A percentile compares a stretch with the other conserved stretches of the same genome.
Conservation (phyloP, 2,329 filamentous ascomycete species). For the Pyricularia sp. region DNA sequence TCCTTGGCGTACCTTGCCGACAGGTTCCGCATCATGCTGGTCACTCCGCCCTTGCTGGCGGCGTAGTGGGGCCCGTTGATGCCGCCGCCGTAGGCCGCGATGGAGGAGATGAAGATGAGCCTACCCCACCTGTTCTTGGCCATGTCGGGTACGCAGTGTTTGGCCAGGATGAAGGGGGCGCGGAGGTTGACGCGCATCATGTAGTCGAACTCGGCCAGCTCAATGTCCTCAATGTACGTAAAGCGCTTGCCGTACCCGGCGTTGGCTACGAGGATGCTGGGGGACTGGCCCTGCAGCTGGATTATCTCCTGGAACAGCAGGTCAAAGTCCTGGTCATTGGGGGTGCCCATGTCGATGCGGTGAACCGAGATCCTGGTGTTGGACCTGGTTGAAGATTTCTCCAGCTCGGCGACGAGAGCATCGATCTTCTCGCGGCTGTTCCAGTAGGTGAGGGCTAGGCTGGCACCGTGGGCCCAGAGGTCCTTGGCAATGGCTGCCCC, state of each 20-base stretch:
- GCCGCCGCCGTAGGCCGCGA: conserved; percentile 52
- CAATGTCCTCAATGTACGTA: conserved; percentile 44
- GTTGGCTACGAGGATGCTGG: conserved; percentile 58
- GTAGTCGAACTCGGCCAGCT: conserved; percentile 54
- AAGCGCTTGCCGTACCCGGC: conserved; percentile 58
- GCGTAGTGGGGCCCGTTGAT: conserved; percentile 55
- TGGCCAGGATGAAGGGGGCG: conserved; percentile 52
- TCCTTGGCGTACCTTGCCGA: conserved; percentile 47
- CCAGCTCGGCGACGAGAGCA: conserved; percentile 17
- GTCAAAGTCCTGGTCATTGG: conserved; percentile 33
- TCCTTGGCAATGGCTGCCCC: conserved; percentile 22
- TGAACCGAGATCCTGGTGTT: conserved; percentile 37
- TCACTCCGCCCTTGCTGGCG: conserved; percentile 52
- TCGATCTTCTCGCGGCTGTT: conserved; percentile 18
- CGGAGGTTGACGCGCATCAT: conserved; percentile 53
- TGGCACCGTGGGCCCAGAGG: conserved; percentile 23
- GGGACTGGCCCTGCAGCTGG: conserved; percentile 32
- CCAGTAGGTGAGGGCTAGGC: conserved; percentile 23
- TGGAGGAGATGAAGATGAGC: conserved; percentile 39
- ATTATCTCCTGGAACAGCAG: conserved; percentile 43
- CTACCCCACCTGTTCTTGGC: conserved; percentile 50
- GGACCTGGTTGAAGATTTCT: conserved; percentile 7
- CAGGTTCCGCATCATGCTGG: conserved; percentile 57
- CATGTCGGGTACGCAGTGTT: conserved; percentile 53
- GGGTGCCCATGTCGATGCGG: conserved; percentile 44